Conservation (phyloP, 495 filamentous ascomycete genomes). For the Trichoderma erinaceum region DNA sequence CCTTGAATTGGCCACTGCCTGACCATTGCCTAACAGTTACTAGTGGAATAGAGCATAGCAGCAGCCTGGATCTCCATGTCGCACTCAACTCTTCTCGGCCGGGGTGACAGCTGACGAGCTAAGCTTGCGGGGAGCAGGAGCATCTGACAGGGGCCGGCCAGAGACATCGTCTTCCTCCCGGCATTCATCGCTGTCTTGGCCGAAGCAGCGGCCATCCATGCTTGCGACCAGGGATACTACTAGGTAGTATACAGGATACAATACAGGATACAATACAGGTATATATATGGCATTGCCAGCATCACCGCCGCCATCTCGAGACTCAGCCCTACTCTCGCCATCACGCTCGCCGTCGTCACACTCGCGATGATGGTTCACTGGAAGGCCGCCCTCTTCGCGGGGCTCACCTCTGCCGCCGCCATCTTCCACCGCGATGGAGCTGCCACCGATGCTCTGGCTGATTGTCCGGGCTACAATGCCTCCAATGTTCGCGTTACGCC, state of each 20-base stretch:
- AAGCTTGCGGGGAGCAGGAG: not conserved
- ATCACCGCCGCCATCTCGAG: not conserved
- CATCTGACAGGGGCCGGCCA: not conserved
- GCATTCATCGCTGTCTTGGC: not conserved
- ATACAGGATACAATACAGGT: not conserved
- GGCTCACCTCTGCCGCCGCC: conserved; percentile 25
- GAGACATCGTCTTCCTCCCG: not conserved
- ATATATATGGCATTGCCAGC: not conserved
- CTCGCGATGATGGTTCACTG: conserved; percentile 6
- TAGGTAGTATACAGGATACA: no score
- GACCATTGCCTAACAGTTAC: no score
- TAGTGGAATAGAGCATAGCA: no score
- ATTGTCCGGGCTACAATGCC: conserved; percentile 69
- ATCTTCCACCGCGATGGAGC: conserved; percentile 20
- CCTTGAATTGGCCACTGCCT: not conserved
- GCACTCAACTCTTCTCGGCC: not conserved
- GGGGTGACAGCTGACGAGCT: not conserved
- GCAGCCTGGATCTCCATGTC: not conserved
- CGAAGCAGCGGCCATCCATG: not conserved
- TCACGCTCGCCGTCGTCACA: not conserved
- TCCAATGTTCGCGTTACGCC: conserved; percentile 51
- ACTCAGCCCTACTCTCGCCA: not conserved
- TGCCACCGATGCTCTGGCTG: not conserved
- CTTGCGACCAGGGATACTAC: not conserved
- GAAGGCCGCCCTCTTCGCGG: conserved; percentile 18